These are phyloP conservation scores for Cladophialophora yegresii DNA, from an alignment of 2,329 filamentous ascomycete species.

Conservation along the genomic window DNA sequence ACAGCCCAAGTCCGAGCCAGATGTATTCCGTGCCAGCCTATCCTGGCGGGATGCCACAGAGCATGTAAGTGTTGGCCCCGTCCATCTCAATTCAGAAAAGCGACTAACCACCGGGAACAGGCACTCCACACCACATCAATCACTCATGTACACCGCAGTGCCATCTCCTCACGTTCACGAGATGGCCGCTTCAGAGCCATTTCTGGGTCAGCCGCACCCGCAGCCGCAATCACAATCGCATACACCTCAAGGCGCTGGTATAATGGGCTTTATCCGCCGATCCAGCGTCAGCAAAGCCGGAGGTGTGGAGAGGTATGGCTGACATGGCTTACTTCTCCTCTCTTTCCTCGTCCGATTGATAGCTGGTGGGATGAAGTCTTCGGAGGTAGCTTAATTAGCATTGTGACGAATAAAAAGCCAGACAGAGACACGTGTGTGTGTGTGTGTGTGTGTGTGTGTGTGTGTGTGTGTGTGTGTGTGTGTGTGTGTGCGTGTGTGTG, in stretches of 20 bases:
- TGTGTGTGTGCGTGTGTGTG: too few species aligned
- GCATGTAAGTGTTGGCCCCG: slow-evolving; percentile 13
- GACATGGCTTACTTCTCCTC: not conserved
- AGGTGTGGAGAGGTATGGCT: slow-evolving; percentile 30
- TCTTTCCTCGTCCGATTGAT: not conserved
- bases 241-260: slow-evolving; percentile 4
- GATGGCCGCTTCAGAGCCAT: slow-evolving; percentile 21
- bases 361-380: too few species aligned
- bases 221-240: too few species aligned
- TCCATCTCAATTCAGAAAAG: not conserved
- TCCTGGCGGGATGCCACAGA: slow-evolving; percentile 12
- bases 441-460: not conserved
- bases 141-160: slow-evolving; percentile 7
- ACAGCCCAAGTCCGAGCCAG: slow-evolving; percentile 23
- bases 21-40: slow-evolving; percentile 20
- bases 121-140: slow-evolving; percentile 13
- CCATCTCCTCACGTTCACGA: slow-evolving; percentile 18
- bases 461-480: not conserved
- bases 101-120: slow-evolving; percentile 1
- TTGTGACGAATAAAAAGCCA: not conserved
- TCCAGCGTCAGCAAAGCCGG: slow-evolving; percentile 20
- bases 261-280: slow-evolving; percentile 25
- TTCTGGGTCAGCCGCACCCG: not conserved
- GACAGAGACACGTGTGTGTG: not conserved
- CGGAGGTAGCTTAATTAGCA: too few species aligned